phyloP scores from a whole-genome alignment of 225 moss, liverwort and hornwort species.

The Polytrichum formosum region DNA sequence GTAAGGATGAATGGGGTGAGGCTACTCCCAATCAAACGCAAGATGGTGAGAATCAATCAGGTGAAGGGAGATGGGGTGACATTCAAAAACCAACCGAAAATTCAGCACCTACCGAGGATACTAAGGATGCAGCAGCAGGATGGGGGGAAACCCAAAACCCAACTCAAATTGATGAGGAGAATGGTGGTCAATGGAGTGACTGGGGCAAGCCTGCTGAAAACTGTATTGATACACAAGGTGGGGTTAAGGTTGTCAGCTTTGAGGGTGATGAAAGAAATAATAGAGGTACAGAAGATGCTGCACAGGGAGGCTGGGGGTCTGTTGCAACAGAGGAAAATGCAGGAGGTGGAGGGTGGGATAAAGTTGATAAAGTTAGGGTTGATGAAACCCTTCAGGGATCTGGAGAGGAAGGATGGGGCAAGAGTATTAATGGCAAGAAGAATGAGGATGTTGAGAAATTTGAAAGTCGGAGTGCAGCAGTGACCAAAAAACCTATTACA shows the following conservation, averaged over 20 bases:
- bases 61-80: neutral
- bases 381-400: too few relatives aligned
- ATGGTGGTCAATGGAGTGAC: neutral
- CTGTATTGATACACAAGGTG: neutral
- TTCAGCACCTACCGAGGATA: neutral
- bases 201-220: neutral
- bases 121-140: neutral
- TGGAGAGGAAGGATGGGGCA: constrained; percentile 13
- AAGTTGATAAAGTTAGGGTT: neutral
- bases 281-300: neutral
- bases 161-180: neutral
- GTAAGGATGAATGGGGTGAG: constrained; percentile 2
- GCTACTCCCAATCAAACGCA: neutral
- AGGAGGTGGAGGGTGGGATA: constrained; percentile 6
- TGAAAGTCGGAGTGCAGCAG: too few relatives aligned
- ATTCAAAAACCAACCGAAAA: neutral
- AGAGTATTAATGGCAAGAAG: constrained; percentile 12
- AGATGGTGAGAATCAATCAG: neutral
- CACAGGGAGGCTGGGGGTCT: neutral
- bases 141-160: neutral
- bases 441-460: constrained; percentile 10
- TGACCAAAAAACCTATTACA: too few relatives aligned
- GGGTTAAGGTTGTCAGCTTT: neutral
- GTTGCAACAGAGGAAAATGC: neutral
- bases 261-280: neutral